Evolutionary conservation across 2,329 filamentous ascomycete genomes (phyloP), one percentile per base, ranked within the genome.

Genomic region (Setomelanomma holmii): DNA sequence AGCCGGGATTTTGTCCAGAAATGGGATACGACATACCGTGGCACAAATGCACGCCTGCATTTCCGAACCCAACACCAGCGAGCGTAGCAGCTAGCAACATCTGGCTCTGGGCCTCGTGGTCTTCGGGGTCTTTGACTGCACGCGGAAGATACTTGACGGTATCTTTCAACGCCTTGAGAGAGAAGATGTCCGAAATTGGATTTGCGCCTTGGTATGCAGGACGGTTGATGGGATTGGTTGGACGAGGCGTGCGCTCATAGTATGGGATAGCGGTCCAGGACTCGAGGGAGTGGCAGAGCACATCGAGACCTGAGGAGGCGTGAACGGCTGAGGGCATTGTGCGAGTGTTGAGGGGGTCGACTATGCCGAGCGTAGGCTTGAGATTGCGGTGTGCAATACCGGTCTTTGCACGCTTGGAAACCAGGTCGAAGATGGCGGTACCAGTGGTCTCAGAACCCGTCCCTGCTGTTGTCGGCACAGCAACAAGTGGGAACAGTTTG

Each of bases 241-340:
- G 96, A 2, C 93, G 83, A 0, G 95, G 95, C 0, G 82, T 86
- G 44, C 95, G 87, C 80, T 96, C 89, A 64, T 90, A 83, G 79
- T 91, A 99, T 0, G 96, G 96, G 58, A 99, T 98, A 2, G 95
- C 95, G 0, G 95, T 99, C 91, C 93, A 99, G 4, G 90, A 96
- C 76, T 99, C 96, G 34, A 99, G 86, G 11, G 89, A 88, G 78
- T 99, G 96, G 75, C 93, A 99, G 33, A 99, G 83, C 2, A 99
- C 95, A 69, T 99, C 95, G 1, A 99, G 84, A 1, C 95, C 96
- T 0, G 93, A 96, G 20, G 88, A 87, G 3, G 95, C 91, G 76
- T 96, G 93, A 19, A 99, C 95, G 33, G 93, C 91, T 1, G 91
- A 86, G 0, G 95, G 95, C 95, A 99, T 98, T 36, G 93, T 97